phyloP scores from a whole-genome alignment of 2,329 filamentous ascomycete species.

The Aspergillus aculeatinus region DNA sequence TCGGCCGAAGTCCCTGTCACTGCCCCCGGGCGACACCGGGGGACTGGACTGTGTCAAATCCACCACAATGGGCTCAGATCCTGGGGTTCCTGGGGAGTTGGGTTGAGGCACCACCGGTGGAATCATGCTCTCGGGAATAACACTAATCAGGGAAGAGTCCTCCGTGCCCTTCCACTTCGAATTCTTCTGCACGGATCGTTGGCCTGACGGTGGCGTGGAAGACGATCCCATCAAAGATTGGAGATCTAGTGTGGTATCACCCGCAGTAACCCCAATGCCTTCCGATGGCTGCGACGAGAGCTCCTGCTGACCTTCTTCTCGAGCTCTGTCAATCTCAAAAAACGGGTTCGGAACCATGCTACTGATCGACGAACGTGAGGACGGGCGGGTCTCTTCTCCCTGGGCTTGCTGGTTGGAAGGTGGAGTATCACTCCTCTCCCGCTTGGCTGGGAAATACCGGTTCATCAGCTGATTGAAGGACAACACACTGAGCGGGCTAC shows the following conservation, averaged over 20 bases:
- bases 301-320: constrained; percentile 16
- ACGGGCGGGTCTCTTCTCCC: constrained; percentile 1
- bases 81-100: constrained; percentile 7
- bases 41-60: constrained; percentile 43
- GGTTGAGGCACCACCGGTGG: neutral
- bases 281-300: constrained; percentile 7
- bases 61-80: constrained; percentile 25
- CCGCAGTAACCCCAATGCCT: constrained; percentile 1
- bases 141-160: constrained; percentile 14
- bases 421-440: neutral
- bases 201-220: constrained; percentile 11
- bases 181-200: neutral
- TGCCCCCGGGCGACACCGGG: constrained; percentile 24
- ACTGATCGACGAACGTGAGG: constrained; percentile 4
- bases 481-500: constrained; percentile 12
- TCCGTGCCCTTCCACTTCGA: neutral
- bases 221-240: constrained; percentile 8
- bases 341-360: constrained; percentile 33
- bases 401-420: constrained; percentile 6
- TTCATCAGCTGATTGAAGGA: constrained; percentile 14
- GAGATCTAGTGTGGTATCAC: constrained; percentile 6
- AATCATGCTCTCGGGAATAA: constrained; percentile 11
- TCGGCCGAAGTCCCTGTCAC: constrained; percentile 31
- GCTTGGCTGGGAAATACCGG: constrained; percentile 5
- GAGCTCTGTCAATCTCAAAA: constrained; percentile 28